Evolutionary conservation across 1,139 yeast genomes (phyloP).

Genomic region (Protomyces inouyei): DNA sequence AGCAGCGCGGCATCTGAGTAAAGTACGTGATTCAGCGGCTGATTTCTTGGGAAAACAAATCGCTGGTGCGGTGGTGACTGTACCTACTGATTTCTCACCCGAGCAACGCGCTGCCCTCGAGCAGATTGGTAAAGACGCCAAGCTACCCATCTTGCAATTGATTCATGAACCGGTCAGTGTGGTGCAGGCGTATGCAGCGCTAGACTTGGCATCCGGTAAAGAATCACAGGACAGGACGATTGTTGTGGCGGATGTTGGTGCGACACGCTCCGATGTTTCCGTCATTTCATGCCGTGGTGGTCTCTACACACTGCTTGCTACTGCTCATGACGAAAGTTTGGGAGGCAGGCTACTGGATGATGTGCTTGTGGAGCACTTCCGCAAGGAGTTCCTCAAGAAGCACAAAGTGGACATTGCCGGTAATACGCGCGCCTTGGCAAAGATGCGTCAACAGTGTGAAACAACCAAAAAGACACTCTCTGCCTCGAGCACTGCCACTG

Average conservation of each 20-base stretch:
- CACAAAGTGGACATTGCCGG: slow-evolving; percentile 68
- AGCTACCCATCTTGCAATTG: slow-evolving; percentile 74
- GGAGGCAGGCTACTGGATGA: slow-evolving; percentile 88
- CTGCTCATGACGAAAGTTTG: slow-evolving; percentile 73
- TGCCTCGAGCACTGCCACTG: slow-evolving; percentile 80
- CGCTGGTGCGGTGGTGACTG: slow-evolving; percentile 80
- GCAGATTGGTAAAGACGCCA: slow-evolving; percentile 63
- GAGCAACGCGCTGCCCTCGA: slow-evolving; percentile 63
- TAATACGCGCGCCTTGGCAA: slow-evolving; percentile 77
- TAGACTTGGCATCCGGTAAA: slow-evolving; percentile 41
- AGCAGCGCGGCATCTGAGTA: slow-evolving; percentile 74
- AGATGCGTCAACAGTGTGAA: slow-evolving; percentile 77
- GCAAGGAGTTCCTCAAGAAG: slow-evolving; percentile 91
- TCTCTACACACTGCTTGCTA: slow-evolving; percentile 78
- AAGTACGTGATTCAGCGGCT: slow-evolving; percentile 81
- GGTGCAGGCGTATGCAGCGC: slow-evolving; percentile 54
- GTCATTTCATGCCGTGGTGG: slow-evolving; percentile 93
- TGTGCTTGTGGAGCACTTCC: slow-evolving; percentile 74
- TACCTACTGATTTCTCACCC: slow-evolving; percentile 82
- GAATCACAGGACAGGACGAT: slow-evolving; percentile 72
- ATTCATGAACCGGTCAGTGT: slow-evolving; percentile 94
- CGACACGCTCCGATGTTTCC: slow-evolving; percentile 93
- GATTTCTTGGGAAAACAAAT: slow-evolving; percentile 81
- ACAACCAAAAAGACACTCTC: slow-evolving; percentile 87
- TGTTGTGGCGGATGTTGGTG: slow-evolving; percentile 96